Base-by-base conservation (phyloP, 2,329 filamentous ascomycete species). In the Calonectria montana region DNA sequence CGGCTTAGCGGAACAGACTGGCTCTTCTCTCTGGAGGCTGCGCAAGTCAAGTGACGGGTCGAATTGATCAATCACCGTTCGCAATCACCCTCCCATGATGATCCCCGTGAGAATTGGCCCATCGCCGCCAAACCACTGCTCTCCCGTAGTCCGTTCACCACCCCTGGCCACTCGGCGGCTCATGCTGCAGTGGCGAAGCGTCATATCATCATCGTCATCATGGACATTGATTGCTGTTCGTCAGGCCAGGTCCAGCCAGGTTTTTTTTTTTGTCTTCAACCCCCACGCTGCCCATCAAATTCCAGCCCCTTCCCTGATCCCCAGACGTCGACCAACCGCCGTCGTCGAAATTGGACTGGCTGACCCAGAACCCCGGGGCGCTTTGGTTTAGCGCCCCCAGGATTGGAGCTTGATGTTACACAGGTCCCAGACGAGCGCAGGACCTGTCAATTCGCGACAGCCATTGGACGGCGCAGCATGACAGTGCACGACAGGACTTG, bases 381-480 rank as follows among this genome's bases (percentile, higher is more conserved):
- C 64, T 64, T 65, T 65, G 45, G 39, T 25, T 31, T 47, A 48
- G 50, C 43, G 25, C 12, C 29, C 53, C 23, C 62, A 27, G 62
- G 41, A 55, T 55, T 43, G 64, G 27, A 57, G 45, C 43, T 41
- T 69, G 31, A 66, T 47, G 71, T 73, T 74, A 78, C 75, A 77
- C 72, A 63, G 45, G 47, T 70, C 64, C 53, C 37, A 69, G 57
- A 55, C 45, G 67, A 62, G 39, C 67, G 59, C 57, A 47, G 29
- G 72, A 65, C 64, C 21, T 66, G 66, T 62, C 70, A 76, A 78
- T 78, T 77, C 72, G 27, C 23, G 45, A 25, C 48, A 8, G 35
- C 39, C 27, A 78, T 78, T 78, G 76, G 76, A 50, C 21, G 39
- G 23, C 25, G n/a, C 9, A 3, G n/a, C 37, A 61, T 53, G 53